A percentile compares a stretch with the other conserved stretches of the same genome.
phyloP scores from a whole-genome alignment of 169 alveolate species.

The Plasmodium blacklocki region DNA sequence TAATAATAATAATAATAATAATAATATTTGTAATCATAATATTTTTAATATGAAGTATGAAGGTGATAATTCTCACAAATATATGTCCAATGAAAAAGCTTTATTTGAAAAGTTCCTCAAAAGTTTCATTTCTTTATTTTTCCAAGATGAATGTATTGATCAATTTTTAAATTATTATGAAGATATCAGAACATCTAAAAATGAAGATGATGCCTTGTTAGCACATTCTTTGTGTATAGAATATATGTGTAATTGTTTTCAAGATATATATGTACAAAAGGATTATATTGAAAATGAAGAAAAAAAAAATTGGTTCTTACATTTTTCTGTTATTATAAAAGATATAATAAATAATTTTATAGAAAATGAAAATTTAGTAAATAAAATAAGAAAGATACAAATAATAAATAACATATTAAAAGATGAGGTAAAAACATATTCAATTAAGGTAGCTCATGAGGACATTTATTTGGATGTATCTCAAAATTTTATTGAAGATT shows the following conservation, averaged over 20 bases:
- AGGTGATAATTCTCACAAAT: background rate
- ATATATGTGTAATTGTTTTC: slow-evolving; percentile 14
- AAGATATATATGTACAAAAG: background rate
- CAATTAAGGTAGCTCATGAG: slow-evolving; percentile 46
- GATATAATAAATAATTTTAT: slow-evolving; percentile 26
- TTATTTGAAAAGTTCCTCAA: slow-evolving; percentile 20
- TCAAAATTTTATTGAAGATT: slow-evolving; percentile 54
- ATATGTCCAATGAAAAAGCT: slow-evolving; percentile 15
- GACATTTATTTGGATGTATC: slow-evolving; percentile 45
- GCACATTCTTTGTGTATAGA: slow-evolving; percentile 24
- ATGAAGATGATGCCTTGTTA: background rate
- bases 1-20: background rate
- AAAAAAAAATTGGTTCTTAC: background rate
- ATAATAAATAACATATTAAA: slow-evolving; percentile 38
- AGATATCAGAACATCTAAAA: slow-evolving; percentile 7
- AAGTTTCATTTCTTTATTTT: slow-evolving; percentile 25
- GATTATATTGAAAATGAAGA: background rate
- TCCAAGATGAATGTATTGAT: slow-evolving; percentile 40
- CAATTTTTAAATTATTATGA: slow-evolving; percentile 24
- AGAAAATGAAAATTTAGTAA: slow-evolving; percentile 37
- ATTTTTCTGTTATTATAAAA: slow-evolving; percentile 17
- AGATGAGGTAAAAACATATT: slow-evolving; percentile 54
- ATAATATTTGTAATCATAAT: background rate
- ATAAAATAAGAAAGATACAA: slow-evolving; percentile 27
- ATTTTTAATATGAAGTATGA: background rate